phyloP scores from a whole-genome alignment of 129 eudicot genomes.

The Solidago caesia region DNA sequence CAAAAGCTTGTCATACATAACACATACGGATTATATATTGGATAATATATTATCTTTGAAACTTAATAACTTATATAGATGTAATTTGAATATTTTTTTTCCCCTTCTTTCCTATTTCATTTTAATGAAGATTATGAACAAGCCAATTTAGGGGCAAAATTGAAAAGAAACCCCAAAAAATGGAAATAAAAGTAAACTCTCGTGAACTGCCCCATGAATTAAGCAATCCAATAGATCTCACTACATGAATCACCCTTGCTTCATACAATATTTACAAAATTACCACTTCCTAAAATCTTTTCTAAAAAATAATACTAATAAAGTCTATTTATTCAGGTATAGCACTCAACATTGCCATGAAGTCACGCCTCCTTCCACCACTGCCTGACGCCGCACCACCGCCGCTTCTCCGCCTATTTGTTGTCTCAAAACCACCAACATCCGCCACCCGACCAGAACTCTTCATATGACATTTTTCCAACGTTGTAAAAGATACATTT shows the following conservation, averaged over 20 bases:
- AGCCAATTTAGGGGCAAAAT: constrained; percentile 31
- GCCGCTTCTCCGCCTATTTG: constrained; percentile 31
- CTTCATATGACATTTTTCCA: constrained; percentile 31
- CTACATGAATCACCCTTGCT: constrained; percentile 30
- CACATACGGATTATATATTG: too few relatives aligned
- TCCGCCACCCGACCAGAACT: constrained; percentile 49
- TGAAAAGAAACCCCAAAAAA: constrained; percentile 21
- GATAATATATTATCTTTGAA: too few relatives aligned
- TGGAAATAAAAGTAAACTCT: constrained; percentile 25
- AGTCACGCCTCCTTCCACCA: constrained; percentile 42
- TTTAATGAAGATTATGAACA: constrained; percentile 8
- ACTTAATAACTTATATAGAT: too few relatives aligned
- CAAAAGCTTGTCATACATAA: too few relatives aligned
- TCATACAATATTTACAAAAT: constrained; percentile 40
- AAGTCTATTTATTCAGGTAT: constrained; percentile 60
- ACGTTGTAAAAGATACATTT: constrained; percentile 23
- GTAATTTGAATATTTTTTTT: not conserved
- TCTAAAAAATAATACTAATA: not conserved
- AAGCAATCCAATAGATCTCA: constrained; percentile 35
- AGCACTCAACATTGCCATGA: constrained; percentile 52
- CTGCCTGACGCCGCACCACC: constrained; percentile 25
- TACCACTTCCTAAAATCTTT: not conserved
- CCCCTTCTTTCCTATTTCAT: not conserved
- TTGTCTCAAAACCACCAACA: constrained; percentile 26
- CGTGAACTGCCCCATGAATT: constrained; percentile 34